Evolutionary conservation across 306 rosid species (phyloP).

Genomic region (barrel medic (Medicago truncatula)): DNA sequence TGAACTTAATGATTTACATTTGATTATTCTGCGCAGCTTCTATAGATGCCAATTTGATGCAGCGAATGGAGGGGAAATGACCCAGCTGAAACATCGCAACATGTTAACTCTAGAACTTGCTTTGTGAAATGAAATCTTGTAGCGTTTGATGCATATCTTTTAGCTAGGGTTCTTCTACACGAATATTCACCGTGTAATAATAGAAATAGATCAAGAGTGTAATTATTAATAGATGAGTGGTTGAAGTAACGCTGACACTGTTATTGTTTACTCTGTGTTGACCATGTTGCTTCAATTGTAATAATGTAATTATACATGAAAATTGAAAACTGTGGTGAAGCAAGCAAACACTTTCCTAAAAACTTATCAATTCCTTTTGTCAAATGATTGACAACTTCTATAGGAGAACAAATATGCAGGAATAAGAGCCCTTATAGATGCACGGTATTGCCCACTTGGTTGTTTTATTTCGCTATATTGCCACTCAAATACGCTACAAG

Average conservation of each 20-base stretch:
- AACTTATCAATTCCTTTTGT: neutral
- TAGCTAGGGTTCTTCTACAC: slow-evolving; percentile 25
- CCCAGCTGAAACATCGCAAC: slow-evolving; percentile 76
- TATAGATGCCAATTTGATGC: slow-evolving; percentile 80
- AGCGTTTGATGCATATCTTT: slow-evolving; percentile 1
- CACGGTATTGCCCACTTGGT: neutral
- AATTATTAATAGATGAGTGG: slow-evolving; percentile 29
- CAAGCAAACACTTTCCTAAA: neutral
- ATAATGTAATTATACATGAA: slow-evolving; percentile 36
- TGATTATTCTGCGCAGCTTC: slow-evolving; percentile 63
- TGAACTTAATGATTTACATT: slow-evolving; percentile 28
- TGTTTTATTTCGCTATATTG: neutral
- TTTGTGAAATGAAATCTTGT: slow-evolving; percentile 43
- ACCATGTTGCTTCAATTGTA: slow-evolving; percentile 38
- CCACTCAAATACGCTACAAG: neutral
- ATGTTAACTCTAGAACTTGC: slow-evolving; percentile 68
- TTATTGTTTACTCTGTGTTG: slow-evolving; percentile 20
- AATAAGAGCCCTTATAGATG: neutral
- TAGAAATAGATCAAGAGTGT: slow-evolving; percentile 30
- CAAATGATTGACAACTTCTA: neutral
- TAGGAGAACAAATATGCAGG: neutral
- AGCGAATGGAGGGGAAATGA: slow-evolving; percentile 80
- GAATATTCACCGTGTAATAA: slow-evolving; percentile 13
- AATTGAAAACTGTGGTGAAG: slow-evolving; percentile 18
- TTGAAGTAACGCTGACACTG: slow-evolving; percentile 21